Evolutionary conservation across 805 yeast genomes (phyloP).

Genomic region (Pichia cephalocereana): DNA sequence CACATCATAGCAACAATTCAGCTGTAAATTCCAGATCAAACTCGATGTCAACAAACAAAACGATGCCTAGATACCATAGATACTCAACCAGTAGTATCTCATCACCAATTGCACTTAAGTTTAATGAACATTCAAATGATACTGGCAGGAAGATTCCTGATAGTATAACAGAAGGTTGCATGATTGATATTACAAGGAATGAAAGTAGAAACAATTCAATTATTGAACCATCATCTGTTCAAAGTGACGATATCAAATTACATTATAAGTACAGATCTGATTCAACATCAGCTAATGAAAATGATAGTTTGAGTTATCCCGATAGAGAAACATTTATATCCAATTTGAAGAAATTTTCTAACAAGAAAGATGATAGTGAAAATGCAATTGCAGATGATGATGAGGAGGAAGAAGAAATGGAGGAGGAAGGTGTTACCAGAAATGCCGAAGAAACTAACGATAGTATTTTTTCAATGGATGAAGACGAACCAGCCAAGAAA

Average conservation of each 20-base stretch:
- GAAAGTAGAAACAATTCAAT: not conserved
- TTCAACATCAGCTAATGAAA: not conserved
- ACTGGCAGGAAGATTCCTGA: not conserved
- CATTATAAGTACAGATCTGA: conserved; percentile 1
- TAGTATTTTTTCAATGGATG: not conserved
- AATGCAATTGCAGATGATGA: conserved; percentile 11
- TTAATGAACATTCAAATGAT: not conserved
- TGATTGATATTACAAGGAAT: not conserved
- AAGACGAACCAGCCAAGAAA: not conserved
- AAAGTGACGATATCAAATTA: conserved; percentile 14
- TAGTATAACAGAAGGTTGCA: not conserved
- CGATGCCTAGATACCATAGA: conserved; percentile 15
- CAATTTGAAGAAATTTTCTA: conserved; percentile 8
- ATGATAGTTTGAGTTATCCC: conserved; percentile 14
- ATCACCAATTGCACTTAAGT: conserved; percentile 5
- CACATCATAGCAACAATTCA: not conserved
- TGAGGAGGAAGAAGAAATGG: conserved; percentile 1
- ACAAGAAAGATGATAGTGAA: conserved; percentile 1
- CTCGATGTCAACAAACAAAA: conserved; percentile 7
- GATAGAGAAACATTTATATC: conserved; percentile 21
- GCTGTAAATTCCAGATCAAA: not conserved
- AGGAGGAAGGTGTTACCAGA: conserved; percentile 1
- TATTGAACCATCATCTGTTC: conserved; percentile 13
- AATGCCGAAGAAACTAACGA: not conserved
- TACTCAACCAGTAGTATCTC: conserved; percentile 21